Base-by-base conservation (phyloP, 345 rosid species). In the Psidium guajava region DNA sequence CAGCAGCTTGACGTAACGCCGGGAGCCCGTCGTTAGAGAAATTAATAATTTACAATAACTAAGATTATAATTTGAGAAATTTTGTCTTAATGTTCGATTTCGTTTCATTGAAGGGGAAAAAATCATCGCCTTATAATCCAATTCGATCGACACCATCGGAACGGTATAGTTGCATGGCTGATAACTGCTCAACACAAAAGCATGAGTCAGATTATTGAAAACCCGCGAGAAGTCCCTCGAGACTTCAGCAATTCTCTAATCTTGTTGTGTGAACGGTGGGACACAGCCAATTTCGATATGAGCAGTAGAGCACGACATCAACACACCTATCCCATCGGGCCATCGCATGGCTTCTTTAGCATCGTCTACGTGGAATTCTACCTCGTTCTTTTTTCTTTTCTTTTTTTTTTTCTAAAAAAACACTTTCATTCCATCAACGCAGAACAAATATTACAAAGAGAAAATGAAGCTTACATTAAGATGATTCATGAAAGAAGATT, bases 121-220 rank as follows among this genome's bases (percentile, higher is more conserved):
- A 36, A 4, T 5, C 47, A 8, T 7, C 0, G 40, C 42, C 25
- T 2, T 32, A 1, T 18, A 8, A 32, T 8, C 1, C 18, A 36
- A 69, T 36, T 16, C 11, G 6, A 69, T 36, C 25, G 3, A 18
- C 13, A 9, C 6, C 6, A 69, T 18, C 8, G 2, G 20, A 36
- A 9, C 0, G 0, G 0, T 36, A 21, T 1, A 18, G 22, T 54
- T 54, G 56, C 56, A 7, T 15, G 20, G 14, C 54, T 15, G 6
- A 52, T 6, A 20, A 20, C 6, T 3, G 24, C 8, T 0, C 9
- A 54, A 20, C 25, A 7, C 0, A 56, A 56, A 56, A 3, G 59
- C n/a, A 24, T 56, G 27, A n/a, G 12, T 22, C 22, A 21, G 58
- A 55, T 21, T 22, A 22, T 21, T 55, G n/a, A 55, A 55, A 9